Percentiles rank a stretch among this genome's conserved stretches.
Conservation (phyloP, 257 asterid species). For the Apocynum venetum region DNA sequence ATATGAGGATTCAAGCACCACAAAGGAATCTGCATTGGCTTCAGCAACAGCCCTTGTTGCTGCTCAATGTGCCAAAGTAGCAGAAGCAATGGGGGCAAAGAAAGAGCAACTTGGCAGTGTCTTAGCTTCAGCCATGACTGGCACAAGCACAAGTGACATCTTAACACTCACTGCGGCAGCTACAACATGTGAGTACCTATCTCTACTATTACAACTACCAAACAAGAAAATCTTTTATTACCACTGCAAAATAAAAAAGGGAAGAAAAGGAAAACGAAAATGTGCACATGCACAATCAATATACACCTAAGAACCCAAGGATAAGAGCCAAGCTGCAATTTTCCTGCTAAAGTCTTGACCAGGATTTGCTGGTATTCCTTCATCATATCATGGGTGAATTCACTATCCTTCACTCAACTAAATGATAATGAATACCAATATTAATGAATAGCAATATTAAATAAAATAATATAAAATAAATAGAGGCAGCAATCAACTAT, state of each 20-base stretch:
- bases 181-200: slow-evolving; percentile 55
- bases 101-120: slow-evolving; percentile 64
- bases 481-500: background rate
- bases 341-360: background rate
- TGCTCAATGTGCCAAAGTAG: slow-evolving; percentile 83
- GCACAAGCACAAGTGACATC: slow-evolving; percentile 57
- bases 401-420: background rate
- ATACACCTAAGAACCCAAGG: background rate
- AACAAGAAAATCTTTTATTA: background rate
- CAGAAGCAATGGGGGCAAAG: slow-evolving; percentile 96
- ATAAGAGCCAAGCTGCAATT: background rate
- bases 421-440: background rate
- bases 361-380: background rate
- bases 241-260: background rate
- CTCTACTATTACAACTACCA: background rate
- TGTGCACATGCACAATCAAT: background rate
- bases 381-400: background rate
- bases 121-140: slow-evolving; percentile 64
- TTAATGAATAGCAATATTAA: too few species aligned
- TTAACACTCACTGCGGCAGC: slow-evolving; percentile 81
- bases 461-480: background rate
- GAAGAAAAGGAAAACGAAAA: background rate
- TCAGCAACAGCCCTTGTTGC: slow-evolving; percentile 89
- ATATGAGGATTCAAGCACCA: slow-evolving; percentile 20
- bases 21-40: slow-evolving; percentile 68